These are phyloP conservation scores for Aspergillus sp. DNA, from an alignment of 2,329 filamentous ascomycete genomes.

Conservation along the genomic window DNA sequence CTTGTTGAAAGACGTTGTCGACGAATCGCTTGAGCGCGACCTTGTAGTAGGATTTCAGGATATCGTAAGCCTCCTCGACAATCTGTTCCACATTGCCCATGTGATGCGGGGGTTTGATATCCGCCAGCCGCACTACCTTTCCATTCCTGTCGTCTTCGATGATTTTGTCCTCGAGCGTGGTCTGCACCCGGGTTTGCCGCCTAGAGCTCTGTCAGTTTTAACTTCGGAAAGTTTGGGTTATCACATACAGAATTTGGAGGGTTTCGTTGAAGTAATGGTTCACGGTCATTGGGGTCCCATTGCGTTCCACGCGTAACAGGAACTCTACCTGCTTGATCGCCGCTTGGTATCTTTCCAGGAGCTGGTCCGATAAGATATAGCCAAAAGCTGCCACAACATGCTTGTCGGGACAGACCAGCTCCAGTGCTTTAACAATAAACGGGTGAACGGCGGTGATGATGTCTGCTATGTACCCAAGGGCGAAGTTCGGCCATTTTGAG, in stretches of 20 bases:
- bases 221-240: too few relatives aligned
- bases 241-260: constrained; percentile 31
- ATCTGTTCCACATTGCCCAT: constrained; percentile 18
- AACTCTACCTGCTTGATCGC: constrained; percentile 52
- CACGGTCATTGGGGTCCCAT: constrained; percentile 47
- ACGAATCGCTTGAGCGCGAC: constrained; percentile 61
- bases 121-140: background rate
- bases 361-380: constrained; percentile 42
- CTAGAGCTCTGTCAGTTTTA: background rate
- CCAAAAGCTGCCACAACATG: constrained; percentile 45
- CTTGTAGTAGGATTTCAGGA: constrained; percentile 60
- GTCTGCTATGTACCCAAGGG: constrained; percentile 46
- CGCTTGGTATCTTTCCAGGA: constrained; percentile 45
- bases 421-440: constrained; percentile 39
- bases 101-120: background rate
- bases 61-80: constrained; percentile 56
- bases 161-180: background rate
- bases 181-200: background rate
- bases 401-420: constrained; percentile 43
- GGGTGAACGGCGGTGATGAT: constrained; percentile 53
- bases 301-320: constrained; percentile 52
- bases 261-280: constrained; percentile 53
- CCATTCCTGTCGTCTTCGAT: background rate
- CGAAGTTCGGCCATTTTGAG: constrained; percentile 46
- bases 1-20: constrained; percentile 61